A percentile compares a stretch with the other conserved stretches of the same genome.
Evolutionary conservation across 768 basidiomycete genomes (phyloP).

Genomic region (Lactarius hatsudake): DNA sequence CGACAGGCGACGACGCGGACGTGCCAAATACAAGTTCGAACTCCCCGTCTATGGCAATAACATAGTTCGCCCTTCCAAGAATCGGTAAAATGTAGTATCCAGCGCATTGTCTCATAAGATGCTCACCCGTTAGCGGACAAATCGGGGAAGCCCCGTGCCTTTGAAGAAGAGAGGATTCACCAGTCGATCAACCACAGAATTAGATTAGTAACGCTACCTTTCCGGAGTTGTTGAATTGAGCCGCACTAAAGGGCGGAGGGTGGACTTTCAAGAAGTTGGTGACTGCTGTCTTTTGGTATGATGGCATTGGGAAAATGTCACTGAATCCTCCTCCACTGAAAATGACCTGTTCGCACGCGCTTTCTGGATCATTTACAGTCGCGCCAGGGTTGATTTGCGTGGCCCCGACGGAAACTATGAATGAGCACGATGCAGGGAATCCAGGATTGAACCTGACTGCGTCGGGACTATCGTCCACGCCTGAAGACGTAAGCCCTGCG

Average conservation of each 20-base stretch:
- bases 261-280: constrained; percentile 33
- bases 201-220: constrained; percentile 22
- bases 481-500: constrained; percentile 24
- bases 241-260: constrained; percentile 36
- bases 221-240: constrained; percentile 37
- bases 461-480: constrained; percentile 23
- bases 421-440: constrained; percentile 47
- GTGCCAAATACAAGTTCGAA: constrained; percentile 38
- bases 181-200: not conserved
- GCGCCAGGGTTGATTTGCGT: constrained; percentile 38
- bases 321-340: constrained; percentile 43
- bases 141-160: constrained; percentile 36
- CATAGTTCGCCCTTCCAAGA: constrained; percentile 33
- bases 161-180: not conserved
- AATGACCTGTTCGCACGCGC: constrained; percentile 39
- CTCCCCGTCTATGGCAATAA: constrained; percentile 34
- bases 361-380: constrained; percentile 38
- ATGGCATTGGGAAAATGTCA: constrained; percentile 40
- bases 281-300: constrained; percentile 36
- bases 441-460: constrained; percentile 40
- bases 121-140: constrained; percentile 37
- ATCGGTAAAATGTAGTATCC: not conserved
- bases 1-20: constrained; percentile 38
- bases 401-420: constrained; percentile 38
- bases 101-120: not conserved